Evolutionary conservation across 352 stramenopile species (phyloP).

Genomic region (Pythium volutum): DNA sequence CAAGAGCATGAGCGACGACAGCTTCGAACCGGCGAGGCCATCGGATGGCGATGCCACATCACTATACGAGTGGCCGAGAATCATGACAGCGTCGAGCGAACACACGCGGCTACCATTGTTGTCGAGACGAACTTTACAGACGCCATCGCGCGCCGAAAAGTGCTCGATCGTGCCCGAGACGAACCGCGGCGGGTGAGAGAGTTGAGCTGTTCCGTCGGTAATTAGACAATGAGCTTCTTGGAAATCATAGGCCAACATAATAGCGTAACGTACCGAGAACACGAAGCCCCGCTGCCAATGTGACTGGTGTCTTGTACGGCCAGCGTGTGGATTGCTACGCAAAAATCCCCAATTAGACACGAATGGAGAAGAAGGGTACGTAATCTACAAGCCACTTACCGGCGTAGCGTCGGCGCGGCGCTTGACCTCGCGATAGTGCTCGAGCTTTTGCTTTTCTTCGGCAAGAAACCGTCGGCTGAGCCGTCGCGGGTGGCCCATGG

Average conservation of each 20-base stretch:
- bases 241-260: neutral
- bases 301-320: constrained; percentile 16
- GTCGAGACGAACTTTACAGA: constrained; percentile 33
- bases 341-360: neutral
- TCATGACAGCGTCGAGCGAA: constrained; percentile 54
- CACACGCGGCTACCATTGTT: constrained; percentile 35
- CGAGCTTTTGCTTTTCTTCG: constrained; percentile 66
- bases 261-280: constrained; percentile 13
- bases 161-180: constrained; percentile 32
- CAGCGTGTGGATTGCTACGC: constrained; percentile 15
- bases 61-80: constrained; percentile 20
- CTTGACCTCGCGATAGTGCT: constrained; percentile 52
- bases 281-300: constrained; percentile 2
- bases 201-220: constrained; percentile 28
- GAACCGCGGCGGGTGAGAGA: constrained; percentile 39
- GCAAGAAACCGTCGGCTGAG: constrained; percentile 64
- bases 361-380: neutral
- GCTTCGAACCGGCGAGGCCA: neutral
- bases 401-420: constrained; percentile 12
- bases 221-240: neutral
- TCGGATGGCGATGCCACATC: neutral
- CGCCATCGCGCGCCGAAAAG: constrained; percentile 24
- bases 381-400: constrained; percentile 1
- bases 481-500: constrained; percentile 68
- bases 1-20: neutral